Conservation (phyloP, 2,329 filamentous ascomycete genomes). For the Blumeria hordei region DNA sequence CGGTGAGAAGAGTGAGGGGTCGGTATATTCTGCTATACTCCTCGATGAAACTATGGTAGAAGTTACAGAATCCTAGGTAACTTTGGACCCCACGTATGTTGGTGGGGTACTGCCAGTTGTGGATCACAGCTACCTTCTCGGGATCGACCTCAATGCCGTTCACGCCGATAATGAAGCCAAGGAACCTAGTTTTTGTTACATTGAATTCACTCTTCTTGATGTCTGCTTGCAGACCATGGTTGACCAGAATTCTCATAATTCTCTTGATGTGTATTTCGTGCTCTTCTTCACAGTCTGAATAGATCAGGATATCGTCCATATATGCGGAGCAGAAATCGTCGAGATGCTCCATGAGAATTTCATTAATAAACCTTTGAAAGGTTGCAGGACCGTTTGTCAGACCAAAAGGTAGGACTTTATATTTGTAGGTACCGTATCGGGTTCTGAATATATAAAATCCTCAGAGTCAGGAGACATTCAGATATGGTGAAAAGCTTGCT, state of each 20-base stretch:
- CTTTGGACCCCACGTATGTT: neutral
- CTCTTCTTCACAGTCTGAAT: neutral
- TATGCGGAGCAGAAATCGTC: neutral
- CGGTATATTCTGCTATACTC: neutral
- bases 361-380: neutral
- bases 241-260: neutral
- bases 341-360: neutral
- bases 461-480: neutral
- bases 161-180: conserved; percentile 1
- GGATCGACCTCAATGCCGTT: neutral
- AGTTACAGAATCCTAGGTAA: neutral
- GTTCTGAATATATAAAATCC: neutral
- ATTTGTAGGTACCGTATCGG: neutral
- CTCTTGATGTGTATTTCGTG: neutral
- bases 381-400: conserved; percentile 1
- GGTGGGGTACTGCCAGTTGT: neutral
- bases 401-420: neutral
- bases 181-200: neutral
- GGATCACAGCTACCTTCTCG: neutral
- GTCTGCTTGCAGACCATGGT: neutral
- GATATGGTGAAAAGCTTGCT: neutral
- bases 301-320: conserved; percentile 1
- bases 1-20: neutral
- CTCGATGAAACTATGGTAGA: neutral
- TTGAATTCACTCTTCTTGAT: neutral